Base-by-base conservation (phyloP, 73 alveolate species). In the Paramecium pentaurelia region DNA sequence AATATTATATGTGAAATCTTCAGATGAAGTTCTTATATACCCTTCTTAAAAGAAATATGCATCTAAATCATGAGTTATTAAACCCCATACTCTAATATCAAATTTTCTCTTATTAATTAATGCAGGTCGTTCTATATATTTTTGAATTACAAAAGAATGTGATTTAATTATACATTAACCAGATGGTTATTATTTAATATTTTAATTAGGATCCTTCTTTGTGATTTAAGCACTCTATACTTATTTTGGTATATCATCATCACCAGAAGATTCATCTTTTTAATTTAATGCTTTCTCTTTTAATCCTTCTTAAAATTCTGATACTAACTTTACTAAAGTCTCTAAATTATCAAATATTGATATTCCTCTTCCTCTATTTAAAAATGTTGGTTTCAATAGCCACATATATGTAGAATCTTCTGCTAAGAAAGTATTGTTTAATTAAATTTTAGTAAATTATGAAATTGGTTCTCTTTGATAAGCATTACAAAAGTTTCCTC, bases 1-100 rank as follows among this genome's bases (percentile, higher is more conserved):
- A 49, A 96, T 77, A 75, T 95, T 54, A 18, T 93, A 44, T 2
- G 89, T 87, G 59, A 93, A 96, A 47, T 93, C 95, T 32, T 89
- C 95, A 34, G 97, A 94, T 37, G 98, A 97, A 8, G 99, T 97
- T 86, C 98, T 95, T 40, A 97, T 96, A 92, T 96, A 97, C 9
- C 99, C 99, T 94, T 97, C 99, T 91, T 86, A 92, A 87, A 97
- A 97, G 44, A 96, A 88, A 86, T 92, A 97, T 32, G 95, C 98
- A 90, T 95, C 95, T 92, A 88, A 83, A 18, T 94, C 96, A 58
- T 96, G 97, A 45, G 99, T 95, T 11, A 97, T 71, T 77, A 97
- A 91, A 25, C 96, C 99, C 99, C 99, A 97, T 8, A 96, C 93
- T 93, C 99, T 92, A 73, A 97, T 97, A 88, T 97, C 99, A 58